Percentiles rank a stretch among this genome's conserved stretches.
These are phyloP conservation scores for Metarhizium anisopliae DNA, from an alignment of 2,329 filamentous ascomycete species.

Conservation along the genomic window DNA sequence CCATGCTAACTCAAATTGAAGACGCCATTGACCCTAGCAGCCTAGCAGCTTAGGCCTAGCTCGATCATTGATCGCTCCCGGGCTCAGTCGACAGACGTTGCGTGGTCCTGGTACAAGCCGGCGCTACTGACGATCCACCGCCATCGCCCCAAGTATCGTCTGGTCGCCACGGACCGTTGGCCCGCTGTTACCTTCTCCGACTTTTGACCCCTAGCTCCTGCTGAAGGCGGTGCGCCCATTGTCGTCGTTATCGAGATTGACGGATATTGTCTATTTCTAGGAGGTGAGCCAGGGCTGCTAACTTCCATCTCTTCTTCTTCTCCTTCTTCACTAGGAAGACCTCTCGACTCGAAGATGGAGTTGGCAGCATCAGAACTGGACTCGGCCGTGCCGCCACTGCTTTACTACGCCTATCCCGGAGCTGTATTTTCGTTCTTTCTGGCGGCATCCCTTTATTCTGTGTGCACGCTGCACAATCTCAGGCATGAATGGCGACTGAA, in stretches of 20 bases:
- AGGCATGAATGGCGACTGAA: constrained; percentile 14
- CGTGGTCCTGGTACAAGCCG: too few species aligned
- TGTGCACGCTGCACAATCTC: constrained; percentile 43
- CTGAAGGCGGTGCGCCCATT: neutral
- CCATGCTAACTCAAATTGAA: too few species aligned
- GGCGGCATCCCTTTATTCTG: constrained; percentile 37
- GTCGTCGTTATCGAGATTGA: neutral
- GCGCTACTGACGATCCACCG: too few species aligned
- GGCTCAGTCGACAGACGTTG: too few species aligned
- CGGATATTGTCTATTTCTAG: neutral
- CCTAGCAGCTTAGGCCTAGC: too few species aligned
- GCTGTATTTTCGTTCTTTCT: constrained; percentile 49
- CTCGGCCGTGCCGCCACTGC: constrained; percentile 26
- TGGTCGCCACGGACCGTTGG: too few species aligned
- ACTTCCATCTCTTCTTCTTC: neutral
- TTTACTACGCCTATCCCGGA: constrained; percentile 53
- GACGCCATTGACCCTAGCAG: too few species aligned
- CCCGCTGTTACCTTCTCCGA: too few species aligned
- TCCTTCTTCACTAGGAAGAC: neutral
- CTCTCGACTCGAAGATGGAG: neutral
- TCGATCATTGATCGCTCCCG: too few species aligned
- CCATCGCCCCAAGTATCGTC: too few species aligned
- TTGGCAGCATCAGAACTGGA: constrained; percentile 4
- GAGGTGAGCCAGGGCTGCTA: neutral
- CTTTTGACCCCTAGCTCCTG: neutral